Evolutionary conservation across 2,329 filamentous ascomycete species (phyloP).

Genomic region (Pseudogymnoascus verrucosus): DNA sequence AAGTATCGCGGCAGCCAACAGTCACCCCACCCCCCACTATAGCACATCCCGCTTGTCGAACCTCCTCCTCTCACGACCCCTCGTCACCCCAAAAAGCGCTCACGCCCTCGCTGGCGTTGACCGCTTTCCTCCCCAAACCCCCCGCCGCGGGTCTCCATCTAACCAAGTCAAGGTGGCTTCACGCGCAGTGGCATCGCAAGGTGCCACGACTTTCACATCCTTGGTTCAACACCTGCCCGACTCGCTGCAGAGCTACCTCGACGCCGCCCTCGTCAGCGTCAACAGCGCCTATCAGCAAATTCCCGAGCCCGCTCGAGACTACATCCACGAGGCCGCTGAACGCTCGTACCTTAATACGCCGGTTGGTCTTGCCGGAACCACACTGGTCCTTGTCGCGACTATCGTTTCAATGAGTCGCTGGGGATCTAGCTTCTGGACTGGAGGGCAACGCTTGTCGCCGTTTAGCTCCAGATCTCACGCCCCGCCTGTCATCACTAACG

Average conservation of each 20-base stretch:
- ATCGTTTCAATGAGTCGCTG: slow-evolving; percentile 28
- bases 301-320: slow-evolving; percentile 20
- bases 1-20: slow-evolving; percentile 17
- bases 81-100: background rate
- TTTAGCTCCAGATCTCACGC: slow-evolving; percentile 32
- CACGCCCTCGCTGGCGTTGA: slow-evolving; percentile 1
- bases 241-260: slow-evolving; percentile 45
- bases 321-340: slow-evolving; percentile 22
- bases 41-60: background rate
- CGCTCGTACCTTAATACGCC: slow-evolving; percentile 24
- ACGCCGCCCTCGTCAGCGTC: slow-evolving; percentile 43
- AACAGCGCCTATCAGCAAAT: slow-evolving; percentile 34
- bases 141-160: slow-evolving; percentile 14
- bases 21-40: background rate
- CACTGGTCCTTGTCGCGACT: slow-evolving; percentile 21
- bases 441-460: slow-evolving; percentile 21
- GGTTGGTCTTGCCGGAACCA: slow-evolving; percentile 19
- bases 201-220: slow-evolving; percentile 43
- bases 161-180: slow-evolving; percentile 29
- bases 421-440: slow-evolving; percentile 24
- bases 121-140: background rate
- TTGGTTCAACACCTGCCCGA: slow-evolving; percentile 47
- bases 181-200: slow-evolving; percentile 47
- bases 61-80: slow-evolving; percentile 1
- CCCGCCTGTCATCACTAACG: slow-evolving; percentile 57